Conservation (phyloP, 148 eudicot species). For the Chenopodium formosanum region DNA sequence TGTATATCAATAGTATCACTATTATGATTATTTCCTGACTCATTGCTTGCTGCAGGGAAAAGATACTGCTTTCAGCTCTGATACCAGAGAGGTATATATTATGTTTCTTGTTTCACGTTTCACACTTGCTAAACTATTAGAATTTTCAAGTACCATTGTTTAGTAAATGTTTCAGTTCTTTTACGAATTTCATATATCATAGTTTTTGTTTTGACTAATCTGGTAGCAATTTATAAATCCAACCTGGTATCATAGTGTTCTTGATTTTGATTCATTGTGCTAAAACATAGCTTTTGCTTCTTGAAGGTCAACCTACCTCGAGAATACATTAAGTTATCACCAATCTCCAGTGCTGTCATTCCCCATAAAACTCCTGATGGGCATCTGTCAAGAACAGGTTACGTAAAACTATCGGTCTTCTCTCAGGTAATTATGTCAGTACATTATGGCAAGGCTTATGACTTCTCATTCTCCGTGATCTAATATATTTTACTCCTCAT, state of each 20-base stretch:
- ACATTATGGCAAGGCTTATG: neutral
- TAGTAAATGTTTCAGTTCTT: neutral
- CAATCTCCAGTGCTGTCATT: constrained; percentile 80
- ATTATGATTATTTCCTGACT: neutral
- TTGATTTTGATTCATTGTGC: neutral
- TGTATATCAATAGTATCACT: neutral
- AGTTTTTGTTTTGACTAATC: neutral
- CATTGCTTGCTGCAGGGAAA: constrained; percentile 48
- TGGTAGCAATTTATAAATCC: neutral
- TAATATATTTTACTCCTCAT: no score
- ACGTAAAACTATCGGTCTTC: constrained; percentile 71
- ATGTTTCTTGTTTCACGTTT: constrained; percentile 10
- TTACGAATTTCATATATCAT: neutral
- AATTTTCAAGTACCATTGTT: neutral
- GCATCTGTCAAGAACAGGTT: constrained; percentile 68
- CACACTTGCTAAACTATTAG: neutral
- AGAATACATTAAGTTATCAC: constrained; percentile 80
- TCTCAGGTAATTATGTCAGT: constrained; percentile 62
- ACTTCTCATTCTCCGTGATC: constrained; percentile 8
- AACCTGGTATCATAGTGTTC: neutral
- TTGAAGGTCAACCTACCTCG: constrained; percentile 79
- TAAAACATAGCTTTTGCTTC: neutral
- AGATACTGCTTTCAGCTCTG: constrained; percentile 32
- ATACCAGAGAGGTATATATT: constrained; percentile 63
- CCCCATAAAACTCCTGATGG: constrained; percentile 81